Base-by-base conservation (phyloP, 192 early-diverging fungal genomes). In the Jimgerdemannia flammicorona region DNA sequence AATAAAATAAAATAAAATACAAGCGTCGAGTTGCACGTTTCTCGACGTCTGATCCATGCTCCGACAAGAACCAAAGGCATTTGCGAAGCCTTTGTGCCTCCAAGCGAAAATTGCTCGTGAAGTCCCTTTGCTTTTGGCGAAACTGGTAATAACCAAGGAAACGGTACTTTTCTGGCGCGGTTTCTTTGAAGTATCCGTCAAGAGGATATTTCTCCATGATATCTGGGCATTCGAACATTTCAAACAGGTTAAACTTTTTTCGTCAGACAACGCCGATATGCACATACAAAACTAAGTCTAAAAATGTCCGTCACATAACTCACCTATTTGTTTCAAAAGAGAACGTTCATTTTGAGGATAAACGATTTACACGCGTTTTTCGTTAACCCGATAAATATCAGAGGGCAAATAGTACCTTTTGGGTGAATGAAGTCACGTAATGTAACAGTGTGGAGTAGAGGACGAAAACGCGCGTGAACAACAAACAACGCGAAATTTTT, bases 141-240 rank as follows among this genome's bases (percentile, higher is more conserved):
- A 72, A 77, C 43, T 72, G n/a, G 43, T 77, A 77, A 54, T 68
- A 77, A 67, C 68, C 71, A 44, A 77, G 71, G 69, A 77, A 77
- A 66, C 42, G 76, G 69, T 72, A 72, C 67, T 77, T 43, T 72
- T 77, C 71, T 8, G 76, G 76, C 19, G 17, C 20, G 41, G 76
- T 67, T 77, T 72, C 76, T 4, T 77, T 64, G 65, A 77, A 77
- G 69, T 77, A 77, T 41, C 41, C 10, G 49, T 59, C 49, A 59
- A 59, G 49, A 59, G 49, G 49, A 59, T 59, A 10, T 59, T 59
- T 2, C 49, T 59, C 49, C 49, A 59, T 59, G 49, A 59, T 59
- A 59, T 59, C 49, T 59, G 49, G 49, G 49, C 49, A 59, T 2
- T 59, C 2, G 49, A 2, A 59, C 49, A 59, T 59, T 59, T 59